Conservation (phyloP, 1,139 yeast genomes). For the Saccharomycopsis crataegensis region DNA sequence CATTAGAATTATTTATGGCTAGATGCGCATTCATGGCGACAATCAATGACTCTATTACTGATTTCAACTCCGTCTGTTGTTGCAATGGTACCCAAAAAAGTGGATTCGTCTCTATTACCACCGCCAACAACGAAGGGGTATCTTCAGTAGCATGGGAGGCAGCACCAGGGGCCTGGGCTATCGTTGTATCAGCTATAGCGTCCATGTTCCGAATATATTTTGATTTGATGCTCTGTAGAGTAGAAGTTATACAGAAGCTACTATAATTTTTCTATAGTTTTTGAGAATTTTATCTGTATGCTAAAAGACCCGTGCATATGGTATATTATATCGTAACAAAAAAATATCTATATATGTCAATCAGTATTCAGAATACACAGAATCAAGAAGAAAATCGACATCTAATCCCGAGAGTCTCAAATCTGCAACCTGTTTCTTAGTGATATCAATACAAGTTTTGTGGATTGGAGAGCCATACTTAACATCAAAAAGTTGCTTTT, state of each 20-base stretch:
- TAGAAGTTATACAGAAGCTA: neutral
- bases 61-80: slow-evolving; percentile 32
- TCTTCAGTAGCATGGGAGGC: slow-evolving; percentile 40
- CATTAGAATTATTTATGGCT: slow-evolving; percentile 76
- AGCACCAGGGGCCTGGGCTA: slow-evolving; percentile 4
- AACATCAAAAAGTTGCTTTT: slow-evolving; percentile 64
- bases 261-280: too few relatives aligned
- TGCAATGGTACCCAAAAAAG: slow-evolving; percentile 59
- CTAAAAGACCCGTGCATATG: too few relatives aligned
- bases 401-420: slow-evolving; percentile 65
- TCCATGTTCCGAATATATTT: slow-evolving; percentile 42
- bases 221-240: neutral
- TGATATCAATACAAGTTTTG: slow-evolving; percentile 43
- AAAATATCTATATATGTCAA: too few relatives aligned
- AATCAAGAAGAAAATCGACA: slow-evolving; percentile 53
- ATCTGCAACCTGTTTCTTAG: slow-evolving; percentile 54
- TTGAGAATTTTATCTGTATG: too few relatives aligned
- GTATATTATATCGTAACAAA: too few relatives aligned
- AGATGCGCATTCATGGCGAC: slow-evolving; percentile 82
- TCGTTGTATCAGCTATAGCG: slow-evolving; percentile 61
- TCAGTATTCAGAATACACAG: neutral
- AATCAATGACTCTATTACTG: slow-evolving; percentile 51
- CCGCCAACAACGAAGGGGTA: slow-evolving; percentile 73
- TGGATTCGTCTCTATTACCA: slow-evolving; percentile 75
- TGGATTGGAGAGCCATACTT: slow-evolving; percentile 41